Percentiles rank a stretch among this genome's conserved stretches.
phyloP scores from a whole-genome alignment of 768 basidiomycete species.

The Termitomyces sp. region DNA sequence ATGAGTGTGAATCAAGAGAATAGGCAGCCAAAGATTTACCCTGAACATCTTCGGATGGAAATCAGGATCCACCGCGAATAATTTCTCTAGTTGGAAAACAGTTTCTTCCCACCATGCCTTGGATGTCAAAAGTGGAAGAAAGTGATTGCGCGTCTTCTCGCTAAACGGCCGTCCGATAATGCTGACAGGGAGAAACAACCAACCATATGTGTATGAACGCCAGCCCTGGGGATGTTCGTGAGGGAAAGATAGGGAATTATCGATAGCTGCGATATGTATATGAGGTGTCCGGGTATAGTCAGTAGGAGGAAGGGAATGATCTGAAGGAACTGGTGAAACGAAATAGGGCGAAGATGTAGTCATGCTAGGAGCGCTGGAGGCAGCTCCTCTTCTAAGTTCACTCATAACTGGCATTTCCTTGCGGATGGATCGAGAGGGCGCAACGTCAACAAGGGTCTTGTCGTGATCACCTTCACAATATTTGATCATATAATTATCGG shows the following conservation, averaged over 20 bases:
- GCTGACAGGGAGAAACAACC: conserved; percentile 83
- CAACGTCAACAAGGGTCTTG: conserved; percentile 72
- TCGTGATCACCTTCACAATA: conserved; percentile 81
- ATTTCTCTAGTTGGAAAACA: conserved; percentile 64
- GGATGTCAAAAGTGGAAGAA: conserved; percentile 76
- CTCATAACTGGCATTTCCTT: conserved; percentile 72
- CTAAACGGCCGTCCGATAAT: conserved; percentile 84
- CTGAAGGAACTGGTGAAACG: conserved; percentile 29
- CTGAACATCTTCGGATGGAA: conserved; percentile 90
- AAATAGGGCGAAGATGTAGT: conserved; percentile 34
- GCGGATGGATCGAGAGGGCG: conserved; percentile 62
- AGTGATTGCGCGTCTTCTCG: conserved; percentile 73
- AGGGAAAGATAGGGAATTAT: conserved; percentile 89
- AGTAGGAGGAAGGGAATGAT: conserved; percentile 26
- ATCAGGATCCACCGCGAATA: conserved; percentile 79
- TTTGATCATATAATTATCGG: conserved; percentile 92
- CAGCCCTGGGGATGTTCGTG: conserved; percentile 82
- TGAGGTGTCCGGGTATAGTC: conserved; percentile 67
- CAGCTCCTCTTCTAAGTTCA: conserved; percentile 45
- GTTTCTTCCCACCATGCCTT: conserved; percentile 91
- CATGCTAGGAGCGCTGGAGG: conserved; percentile 28
- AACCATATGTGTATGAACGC: conserved; percentile 82
- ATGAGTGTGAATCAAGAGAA: conserved; percentile 1
- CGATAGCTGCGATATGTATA: conserved; percentile 89
- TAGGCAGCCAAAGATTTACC: conserved; percentile 25